A percentile compares a stretch with the other conserved stretches of the same genome.
These are phyloP conservation scores for Arthrobotrys musiformis DNA, from an alignment of 2,329 filamentous ascomycete species.

Conservation along the genomic window DNA sequence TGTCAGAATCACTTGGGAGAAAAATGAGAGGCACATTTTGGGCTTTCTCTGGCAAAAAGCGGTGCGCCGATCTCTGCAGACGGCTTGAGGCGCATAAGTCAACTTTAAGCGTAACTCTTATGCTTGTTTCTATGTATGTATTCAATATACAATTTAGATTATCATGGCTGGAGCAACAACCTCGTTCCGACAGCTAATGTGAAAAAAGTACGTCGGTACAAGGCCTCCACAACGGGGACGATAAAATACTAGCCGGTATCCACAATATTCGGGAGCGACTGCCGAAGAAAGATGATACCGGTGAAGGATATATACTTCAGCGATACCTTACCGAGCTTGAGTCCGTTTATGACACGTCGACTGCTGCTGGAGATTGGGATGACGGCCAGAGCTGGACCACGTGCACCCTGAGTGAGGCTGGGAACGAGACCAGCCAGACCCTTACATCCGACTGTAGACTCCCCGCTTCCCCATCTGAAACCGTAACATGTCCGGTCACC, in stretches of 20 bases:
- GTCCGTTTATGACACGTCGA: constrained; percentile 11
- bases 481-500: too few species aligned
- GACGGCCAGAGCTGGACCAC: too few species aligned
- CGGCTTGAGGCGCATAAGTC: constrained; percentile 13
- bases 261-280: not conserved
- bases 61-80: not conserved
- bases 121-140: not conserved
- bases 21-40: not conserved
- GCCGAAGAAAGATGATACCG: not conserved
- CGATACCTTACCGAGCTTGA: constrained; percentile 17
- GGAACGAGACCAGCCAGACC: too few species aligned
- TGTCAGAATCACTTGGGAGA: not conserved
- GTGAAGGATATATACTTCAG: constrained; percentile 6
- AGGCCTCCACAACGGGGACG: not conserved
- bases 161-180: not conserved
- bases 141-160: not conserved
- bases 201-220: not conserved
- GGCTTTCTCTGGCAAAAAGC: constrained; percentile 25
- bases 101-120: constrained; percentile 18
- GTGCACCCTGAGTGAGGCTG: too few species aligned
- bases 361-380: not conserved
- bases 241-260: not conserved
- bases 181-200: not conserved
- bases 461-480: too few species aligned
- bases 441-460: too few species aligned